These are phyloP conservation scores for Neofusicoccum parvum DNA, from an alignment of 2,329 filamentous ascomycete genomes.

Conservation along the genomic window DNA sequence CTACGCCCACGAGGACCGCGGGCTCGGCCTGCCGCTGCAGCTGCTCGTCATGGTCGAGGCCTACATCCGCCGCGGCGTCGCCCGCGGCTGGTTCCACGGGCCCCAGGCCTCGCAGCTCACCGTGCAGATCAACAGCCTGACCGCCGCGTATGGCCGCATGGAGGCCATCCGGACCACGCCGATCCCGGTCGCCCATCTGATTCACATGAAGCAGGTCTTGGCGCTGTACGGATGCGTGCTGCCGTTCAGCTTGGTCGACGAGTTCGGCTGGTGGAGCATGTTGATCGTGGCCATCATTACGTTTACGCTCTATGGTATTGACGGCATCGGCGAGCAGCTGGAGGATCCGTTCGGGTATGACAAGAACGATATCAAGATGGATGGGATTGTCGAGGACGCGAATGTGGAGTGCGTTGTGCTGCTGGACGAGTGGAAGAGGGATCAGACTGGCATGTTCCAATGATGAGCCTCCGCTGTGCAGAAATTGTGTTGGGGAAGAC, in stretches of 20 bases:
- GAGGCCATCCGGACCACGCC: constrained; percentile 68
- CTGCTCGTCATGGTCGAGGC: constrained; percentile 61
- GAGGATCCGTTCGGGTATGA: constrained; percentile 70
- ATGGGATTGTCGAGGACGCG: constrained; percentile 64
- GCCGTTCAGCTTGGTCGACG: constrained; percentile 64
- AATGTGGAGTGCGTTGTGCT: constrained; percentile 60
- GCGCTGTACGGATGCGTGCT: constrained; percentile 62
- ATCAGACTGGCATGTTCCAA: constrained; percentile 20
- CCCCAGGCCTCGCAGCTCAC: constrained; percentile 62
- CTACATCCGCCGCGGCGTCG: constrained; percentile 60
- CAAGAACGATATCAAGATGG: constrained; percentile 69
- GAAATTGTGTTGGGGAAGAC: not conserved
- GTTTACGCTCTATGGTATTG: constrained; percentile 66
- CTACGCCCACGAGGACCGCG: constrained; percentile 56
- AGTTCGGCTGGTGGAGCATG: constrained; percentile 65
- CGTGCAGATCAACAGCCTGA: constrained; percentile 58
- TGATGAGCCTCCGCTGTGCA: not conserved
- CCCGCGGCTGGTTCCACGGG: constrained; percentile 61
- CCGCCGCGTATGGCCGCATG: constrained; percentile 63
- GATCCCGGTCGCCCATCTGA: constrained; percentile 65
- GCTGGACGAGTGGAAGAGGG: constrained; percentile 58
- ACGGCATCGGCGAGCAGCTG: constrained; percentile 64
- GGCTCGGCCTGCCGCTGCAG: constrained; percentile 62
- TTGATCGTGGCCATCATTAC: constrained; percentile 61
- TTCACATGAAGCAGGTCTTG: constrained; percentile 66